phyloP scores from a whole-genome alignment of 1,139 yeast genomes.

The Debaryomyces robertsiae region DNA sequence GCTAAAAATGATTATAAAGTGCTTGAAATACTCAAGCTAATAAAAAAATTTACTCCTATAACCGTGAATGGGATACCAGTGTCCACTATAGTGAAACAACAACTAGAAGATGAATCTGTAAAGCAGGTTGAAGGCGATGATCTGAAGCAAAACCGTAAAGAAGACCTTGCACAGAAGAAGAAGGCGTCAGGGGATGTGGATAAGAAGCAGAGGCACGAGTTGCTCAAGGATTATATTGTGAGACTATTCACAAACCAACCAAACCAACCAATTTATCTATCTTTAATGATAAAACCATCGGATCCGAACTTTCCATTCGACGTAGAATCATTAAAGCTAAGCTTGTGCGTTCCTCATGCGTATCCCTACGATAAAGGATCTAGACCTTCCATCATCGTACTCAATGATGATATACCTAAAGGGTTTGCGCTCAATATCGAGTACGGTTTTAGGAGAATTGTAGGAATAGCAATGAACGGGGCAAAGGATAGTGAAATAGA shows the following conservation, averaged over 20 bases:
- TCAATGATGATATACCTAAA: conserved; percentile 70
- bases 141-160: conserved; percentile 4
- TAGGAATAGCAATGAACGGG: conserved; percentile 29
- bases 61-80: conserved; percentile 38
- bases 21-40: conserved; percentile 30
- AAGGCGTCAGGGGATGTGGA: background rate
- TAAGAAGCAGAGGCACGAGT: conserved; percentile 5
- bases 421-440: conserved; percentile 72
- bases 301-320: conserved; percentile 80
- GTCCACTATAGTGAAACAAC: conserved; percentile 21
- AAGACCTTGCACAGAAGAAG: background rate
- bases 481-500: conserved; percentile 29
- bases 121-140: conserved; percentile 14
- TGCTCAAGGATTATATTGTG: conserved; percentile 2
- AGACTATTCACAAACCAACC: conserved; percentile 20
- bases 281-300: conserved; percentile 51
- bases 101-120: conserved; percentile 15
- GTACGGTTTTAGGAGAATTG: conserved; percentile 59
- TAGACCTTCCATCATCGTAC: conserved; percentile 52
- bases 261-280: conserved; percentile 30
- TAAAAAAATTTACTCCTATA: conserved; percentile 30
- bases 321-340: conserved; percentile 50
- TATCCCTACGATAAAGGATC: conserved; percentile 49
- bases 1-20: conserved; percentile 15
- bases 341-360: conserved; percentile 54